These are phyloP conservation scores for Pseudonitzschia multiseries DNA, from an alignment of 108 stramenopile genomes.

Conservation along the genomic window DNA sequence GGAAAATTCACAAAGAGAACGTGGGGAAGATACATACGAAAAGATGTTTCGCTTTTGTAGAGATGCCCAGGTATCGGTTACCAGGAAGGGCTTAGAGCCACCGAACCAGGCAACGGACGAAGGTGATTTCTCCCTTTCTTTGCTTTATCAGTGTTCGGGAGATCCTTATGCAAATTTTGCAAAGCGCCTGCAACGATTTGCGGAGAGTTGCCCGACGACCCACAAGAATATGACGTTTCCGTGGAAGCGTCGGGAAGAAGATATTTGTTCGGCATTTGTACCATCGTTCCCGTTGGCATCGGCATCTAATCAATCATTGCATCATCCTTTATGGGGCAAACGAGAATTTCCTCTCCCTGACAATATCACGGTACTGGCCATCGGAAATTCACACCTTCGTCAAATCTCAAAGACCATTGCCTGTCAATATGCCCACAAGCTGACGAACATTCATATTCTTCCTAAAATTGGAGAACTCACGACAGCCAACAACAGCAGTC, in stretches of 20 bases:
- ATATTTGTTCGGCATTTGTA: constrained; percentile 1
- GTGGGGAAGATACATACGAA: not conserved
- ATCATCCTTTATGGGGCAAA: constrained; percentile 5
- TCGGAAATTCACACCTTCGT: constrained; percentile 37
- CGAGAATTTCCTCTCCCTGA: constrained; percentile 5
- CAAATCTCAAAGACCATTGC: constrained; percentile 26
- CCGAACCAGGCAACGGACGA: not conserved
- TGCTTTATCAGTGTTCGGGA: constrained; percentile 28
- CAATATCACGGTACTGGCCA: constrained; percentile 17
- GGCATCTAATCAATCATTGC: too few species aligned
- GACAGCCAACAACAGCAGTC: not conserved
- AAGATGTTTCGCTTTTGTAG: not conserved
- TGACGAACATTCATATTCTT: not conserved
- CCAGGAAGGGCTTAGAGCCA: not conserved
- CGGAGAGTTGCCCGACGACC: not conserved
- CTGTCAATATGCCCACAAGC: constrained; percentile 26
- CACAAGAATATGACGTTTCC: not conserved
- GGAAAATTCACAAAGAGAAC: not conserved
- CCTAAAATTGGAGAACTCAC: not conserved
- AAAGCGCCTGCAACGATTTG: not conserved
- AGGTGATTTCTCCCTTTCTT: not conserved
- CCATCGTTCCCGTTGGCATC: not conserved
- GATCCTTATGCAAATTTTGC: constrained; percentile 19
- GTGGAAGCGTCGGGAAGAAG: not conserved
- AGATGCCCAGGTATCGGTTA: not conserved